These are phyloP conservation scores for Capsicum rhomboideum DNA, from an alignment of 257 asterid genomes.

Conservation along the genomic window DNA sequence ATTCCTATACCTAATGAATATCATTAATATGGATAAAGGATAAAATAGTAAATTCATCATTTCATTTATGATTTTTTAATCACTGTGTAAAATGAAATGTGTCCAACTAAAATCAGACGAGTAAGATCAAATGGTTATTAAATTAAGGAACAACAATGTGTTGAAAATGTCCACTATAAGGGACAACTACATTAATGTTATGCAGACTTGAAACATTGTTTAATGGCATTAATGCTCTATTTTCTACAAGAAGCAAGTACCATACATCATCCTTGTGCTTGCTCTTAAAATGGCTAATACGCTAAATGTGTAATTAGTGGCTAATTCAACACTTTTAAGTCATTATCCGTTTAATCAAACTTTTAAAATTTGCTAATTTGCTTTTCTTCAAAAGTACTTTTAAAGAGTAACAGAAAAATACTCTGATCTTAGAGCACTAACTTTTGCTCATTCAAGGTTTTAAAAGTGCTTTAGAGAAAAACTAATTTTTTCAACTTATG, in stretches of 20 bases:
- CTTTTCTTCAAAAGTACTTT: neutral
- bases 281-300: neutral
- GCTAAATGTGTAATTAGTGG: neutral
- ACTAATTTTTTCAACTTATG: neutral
- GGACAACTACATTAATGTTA: neutral
- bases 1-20: no score
- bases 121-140: neutral
- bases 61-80: no score
- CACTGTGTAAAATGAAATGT: no score
- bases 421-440: neutral
- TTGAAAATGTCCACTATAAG: neutral
- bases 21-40: no score
- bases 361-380: neutral
- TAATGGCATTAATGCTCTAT: neutral
- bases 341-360: neutral
- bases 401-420: neutral
- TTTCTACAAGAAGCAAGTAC: neutral
- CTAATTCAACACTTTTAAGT: neutral
- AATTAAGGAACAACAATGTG: neutral
- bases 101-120: no score
- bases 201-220: neutral
- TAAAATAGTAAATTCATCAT: no score
- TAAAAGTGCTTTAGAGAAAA: neutral
- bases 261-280: neutral
- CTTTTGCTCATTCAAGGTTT: neutral